Base-by-base conservation (phyloP, 345 rosid genomes). In the Erucastrum elatum region DNA sequence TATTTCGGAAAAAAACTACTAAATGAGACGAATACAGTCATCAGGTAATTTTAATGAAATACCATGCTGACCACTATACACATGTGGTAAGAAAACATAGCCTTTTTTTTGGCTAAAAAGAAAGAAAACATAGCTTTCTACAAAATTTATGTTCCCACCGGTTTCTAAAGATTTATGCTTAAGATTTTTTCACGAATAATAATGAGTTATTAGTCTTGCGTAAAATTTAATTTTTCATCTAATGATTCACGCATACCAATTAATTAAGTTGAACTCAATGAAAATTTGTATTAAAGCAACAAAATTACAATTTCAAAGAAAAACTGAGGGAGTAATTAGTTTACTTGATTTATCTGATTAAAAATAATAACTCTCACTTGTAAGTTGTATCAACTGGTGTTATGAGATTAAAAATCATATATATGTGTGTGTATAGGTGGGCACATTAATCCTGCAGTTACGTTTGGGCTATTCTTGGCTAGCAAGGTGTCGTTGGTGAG, bases 361-460 rank as follows among this genome's bases (percentile, higher is more conserved):
- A 21, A 16, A 35, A 4, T 1, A 51, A 37, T 75, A 30, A 51
- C 56, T 17, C 17, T 37, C 59, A 56, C 11, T n/a, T 55, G 35
- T 31, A 49, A 53, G 2, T 16, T 58, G 29, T 34, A 34, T 53
- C 3, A 34, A 4, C 13, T 75, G 59, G 60, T 75, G 66, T 15
- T 11, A 39, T 67, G 25, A 67, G 29, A 17, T 2, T 59, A 68
- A 12, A 33, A 10, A 21, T 74, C 17, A 31, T 33, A 31, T 35
- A 35, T 35, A 35, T 10, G 9, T 9, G 15, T 68, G 0, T 46
- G 0, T 76, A 2, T 86, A 92, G 93, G 94, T 33, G 95, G 95
- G 33, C 97, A 90, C 79, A 87, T 93, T 8, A 93, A 91, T 84
- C 97, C 98, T 0, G 98, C 97, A 5, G 98, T 91, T 82, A 93